phyloP scores from a whole-genome alignment of 495 filamentous ascomycete species.

The Aspergillus steynii region DNA sequence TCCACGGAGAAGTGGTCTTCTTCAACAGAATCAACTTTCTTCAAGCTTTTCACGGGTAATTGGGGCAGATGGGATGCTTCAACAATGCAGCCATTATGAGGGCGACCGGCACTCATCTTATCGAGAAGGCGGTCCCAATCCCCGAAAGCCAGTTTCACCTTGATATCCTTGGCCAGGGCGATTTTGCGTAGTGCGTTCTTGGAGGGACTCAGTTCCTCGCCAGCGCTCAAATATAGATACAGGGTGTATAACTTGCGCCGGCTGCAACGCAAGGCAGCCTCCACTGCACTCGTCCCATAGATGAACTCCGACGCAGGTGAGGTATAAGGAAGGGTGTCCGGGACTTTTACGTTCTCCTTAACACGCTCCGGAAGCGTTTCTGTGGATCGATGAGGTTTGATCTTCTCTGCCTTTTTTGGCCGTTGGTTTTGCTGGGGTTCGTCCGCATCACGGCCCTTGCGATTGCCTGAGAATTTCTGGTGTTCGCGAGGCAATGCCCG shows the following conservation, averaged over 20 bases:
- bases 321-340: slow-evolving; percentile 70
- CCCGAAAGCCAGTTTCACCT: slow-evolving; percentile 51
- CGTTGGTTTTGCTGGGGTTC: slow-evolving; percentile 3
- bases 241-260: slow-evolving; percentile 79
- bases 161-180: slow-evolving; percentile 56
- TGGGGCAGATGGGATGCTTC: slow-evolving; percentile 83
- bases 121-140: slow-evolving; percentile 68
- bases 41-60: slow-evolving; percentile 64
- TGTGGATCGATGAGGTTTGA: slow-evolving; percentile 26
- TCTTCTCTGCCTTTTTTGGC: slow-evolving; percentile 9
- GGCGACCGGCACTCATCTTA: slow-evolving; percentile 77
- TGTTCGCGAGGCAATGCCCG: slow-evolving; percentile 28
- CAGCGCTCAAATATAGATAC: slow-evolving; percentile 62
- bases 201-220: slow-evolving; percentile 38
- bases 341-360: slow-evolving; percentile 41
- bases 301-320: slow-evolving; percentile 89
- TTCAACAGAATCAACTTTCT: slow-evolving; percentile 38
- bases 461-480: slow-evolving; percentile 12
- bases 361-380: slow-evolving; percentile 38
- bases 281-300: slow-evolving; percentile 80
- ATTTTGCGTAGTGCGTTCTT: slow-evolving; percentile 56
- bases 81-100: slow-evolving; percentile 88
- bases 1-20: slow-evolving; percentile 54
- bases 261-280: slow-evolving; percentile 70
- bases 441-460: slow-evolving; percentile 6